Evolutionary conservation across 176 grass and related monocot genomes (phyloP), one percentile per base, ranked within the genome.

Genomic region (Paspalum notatum): DNA sequence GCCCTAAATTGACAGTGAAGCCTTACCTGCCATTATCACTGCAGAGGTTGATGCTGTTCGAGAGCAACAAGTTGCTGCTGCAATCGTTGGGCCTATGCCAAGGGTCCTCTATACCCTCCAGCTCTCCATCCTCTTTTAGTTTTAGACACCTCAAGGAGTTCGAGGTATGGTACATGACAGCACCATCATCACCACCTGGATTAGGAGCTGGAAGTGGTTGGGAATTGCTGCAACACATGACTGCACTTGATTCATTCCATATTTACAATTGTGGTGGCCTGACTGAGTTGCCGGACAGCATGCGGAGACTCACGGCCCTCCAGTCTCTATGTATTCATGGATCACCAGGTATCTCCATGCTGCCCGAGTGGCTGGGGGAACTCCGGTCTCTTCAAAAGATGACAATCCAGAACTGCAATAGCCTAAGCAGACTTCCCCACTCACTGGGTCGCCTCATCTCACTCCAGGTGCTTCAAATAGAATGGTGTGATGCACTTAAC

Each of bases 41-140:
- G 18, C 0, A 21, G 32, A 1, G 2, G 4, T 22, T 79, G 61
- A 0, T 0, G 7, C 27, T 50, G 25, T 0, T 0, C 0, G 1
- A 1, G 5, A 7, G 38, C 49, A 57, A 13, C 9, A 11, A n/a
- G 0, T 25, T 46, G 15, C 44, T 77, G 5, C 16, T 46, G 7
- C 21, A 20, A 18, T 12, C 17, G 6, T 9, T 18, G 7, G n/a
- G n/a, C n/a, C n/a, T 4, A 24, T 7, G n/a, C 20, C 2, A 24
- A 4, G 55, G 55, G 55, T 58, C n/a, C 55, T 24, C 55, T 21
- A 32, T 32, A 32, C 32, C 32, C 32, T 32, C 32, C 32, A 32
- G 32, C 32, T 32, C 32, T 32, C 32, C 32, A 32, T 58, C n/a
- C 6, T 58, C n/a, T 18, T 57, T 6, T 18, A 10, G 54, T 21